Percentiles rank a stretch among this genome's conserved stretches.
Conservation (phyloP, 148 eudicot species). For the Simmondsia chinensis region DNA sequence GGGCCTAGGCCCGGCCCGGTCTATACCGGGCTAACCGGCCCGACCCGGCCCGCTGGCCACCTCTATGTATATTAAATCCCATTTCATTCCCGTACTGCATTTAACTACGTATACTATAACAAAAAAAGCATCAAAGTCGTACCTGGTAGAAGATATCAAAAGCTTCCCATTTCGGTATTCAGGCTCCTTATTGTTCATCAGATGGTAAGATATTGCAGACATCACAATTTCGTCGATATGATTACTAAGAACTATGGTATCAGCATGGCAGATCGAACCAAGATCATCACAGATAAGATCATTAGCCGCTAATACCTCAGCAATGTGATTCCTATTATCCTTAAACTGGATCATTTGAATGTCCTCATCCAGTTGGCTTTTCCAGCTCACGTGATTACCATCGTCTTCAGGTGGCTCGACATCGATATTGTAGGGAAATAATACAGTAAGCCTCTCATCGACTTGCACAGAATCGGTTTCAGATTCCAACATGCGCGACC, state of each 20-base stretch:
- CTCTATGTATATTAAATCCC: too few species aligned
- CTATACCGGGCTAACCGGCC: too few species aligned
- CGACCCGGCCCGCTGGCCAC: too few species aligned
- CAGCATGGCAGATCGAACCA: slow-evolving; percentile 58
- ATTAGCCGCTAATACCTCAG: slow-evolving; percentile 79
- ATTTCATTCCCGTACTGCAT: too few species aligned
- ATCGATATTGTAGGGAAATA: slow-evolving; percentile 73
- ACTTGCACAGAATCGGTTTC: slow-evolving; percentile 36
- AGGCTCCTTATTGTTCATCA: slow-evolving; percentile 71
- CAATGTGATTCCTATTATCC: slow-evolving; percentile 81
- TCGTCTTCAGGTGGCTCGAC: slow-evolving; percentile 84
- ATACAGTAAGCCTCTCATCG: slow-evolving; percentile 38
- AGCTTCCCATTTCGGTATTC: slow-evolving; percentile 88
- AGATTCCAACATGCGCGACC: slow-evolving; percentile 51
- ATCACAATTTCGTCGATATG: slow-evolving; percentile 77
- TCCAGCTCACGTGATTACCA: slow-evolving; percentile 59
- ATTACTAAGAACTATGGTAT: slow-evolving; percentile 55
- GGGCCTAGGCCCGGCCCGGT: too few species aligned
- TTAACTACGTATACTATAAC: too few species aligned
- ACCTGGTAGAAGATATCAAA: slow-evolving; percentile 73
- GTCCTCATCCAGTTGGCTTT: slow-evolving; percentile 68
- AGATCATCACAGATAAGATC: slow-evolving; percentile 85
- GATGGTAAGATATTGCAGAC: slow-evolving; percentile 74
- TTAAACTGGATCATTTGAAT: slow-evolving; percentile 66
- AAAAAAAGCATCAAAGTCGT: background rate